Evolutionary conservation across 2,329 filamentous ascomycete genomes (phyloP).

Genomic region (Colletotrichum filicis): DNA sequence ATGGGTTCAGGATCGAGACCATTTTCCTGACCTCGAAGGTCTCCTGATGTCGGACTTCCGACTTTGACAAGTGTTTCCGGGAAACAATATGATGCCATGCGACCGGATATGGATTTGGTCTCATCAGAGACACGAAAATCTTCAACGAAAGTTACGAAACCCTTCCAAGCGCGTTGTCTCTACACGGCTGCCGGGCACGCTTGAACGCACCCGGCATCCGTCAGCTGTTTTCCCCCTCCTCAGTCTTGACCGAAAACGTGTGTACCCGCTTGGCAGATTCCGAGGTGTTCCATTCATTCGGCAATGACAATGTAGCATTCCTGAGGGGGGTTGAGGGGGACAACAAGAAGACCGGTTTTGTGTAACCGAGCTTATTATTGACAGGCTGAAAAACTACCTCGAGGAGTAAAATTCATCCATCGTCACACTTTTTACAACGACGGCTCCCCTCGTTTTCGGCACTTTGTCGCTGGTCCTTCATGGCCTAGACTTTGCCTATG

Average conservation of each 20-base stretch:
- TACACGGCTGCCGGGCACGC: too few species aligned
- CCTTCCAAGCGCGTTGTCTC: neutral
- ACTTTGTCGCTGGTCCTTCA: neutral
- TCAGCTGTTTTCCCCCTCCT: neutral
- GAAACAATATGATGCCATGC: constrained; percentile 7
- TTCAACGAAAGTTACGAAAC: neutral
- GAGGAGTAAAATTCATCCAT: neutral
- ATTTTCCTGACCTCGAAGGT: neutral
- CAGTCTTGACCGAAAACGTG: constrained; percentile 12
- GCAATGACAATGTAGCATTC: neutral
- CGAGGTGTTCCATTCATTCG: neutral
- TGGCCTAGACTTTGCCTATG: neutral
- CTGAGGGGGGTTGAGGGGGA: too few species aligned
- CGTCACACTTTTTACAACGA: neutral
- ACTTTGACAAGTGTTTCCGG: constrained; percentile 2
- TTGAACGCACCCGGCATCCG: neutral
- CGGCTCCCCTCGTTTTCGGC: neutral
- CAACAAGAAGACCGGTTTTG: neutral
- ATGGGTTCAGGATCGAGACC: neutral
- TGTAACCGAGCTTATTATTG: neutral
- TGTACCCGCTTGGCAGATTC: neutral
- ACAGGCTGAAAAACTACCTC: neutral
- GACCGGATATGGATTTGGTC: constrained; percentile 18
- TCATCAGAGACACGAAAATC: constrained; percentile 15
- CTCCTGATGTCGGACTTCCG: neutral